Base-by-base conservation (phyloP, 257 asterid species). In the Gardenia jasminoides region DNA sequence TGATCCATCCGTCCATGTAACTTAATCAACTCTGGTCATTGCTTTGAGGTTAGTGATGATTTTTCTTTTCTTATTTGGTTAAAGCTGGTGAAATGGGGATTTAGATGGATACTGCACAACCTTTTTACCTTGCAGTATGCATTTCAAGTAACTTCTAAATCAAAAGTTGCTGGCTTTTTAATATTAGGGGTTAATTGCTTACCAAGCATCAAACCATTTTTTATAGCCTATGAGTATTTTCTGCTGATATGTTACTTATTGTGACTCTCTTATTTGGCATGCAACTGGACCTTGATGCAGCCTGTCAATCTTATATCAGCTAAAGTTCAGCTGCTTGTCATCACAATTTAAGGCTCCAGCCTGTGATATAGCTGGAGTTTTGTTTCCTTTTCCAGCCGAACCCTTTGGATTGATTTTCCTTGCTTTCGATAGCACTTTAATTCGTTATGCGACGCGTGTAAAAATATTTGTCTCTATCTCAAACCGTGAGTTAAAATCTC, bases 351-450 rank as follows among this genome's bases (percentile, higher is more conserved):
- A 75, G 66, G 82, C 79, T 82, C 88, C 93, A 86, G 90, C 87
- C 87, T 87, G 87, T 84, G 59, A 43, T 79, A 70, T 78, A 82
- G 93, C 96, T 90, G 90, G 91, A 81, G 78, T 80, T 80, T 87
- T 85, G 86, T 91, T 84, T 41, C 78, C 82, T 83, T 84, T 87
- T 72, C 80, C 88, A 83, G 78, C 75, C 77, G 82, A 74, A 39
- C 61, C n/a, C 67, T 77, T 85, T 79, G 76, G 85, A 78, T 12
- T 20, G 69, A 78, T 72, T 75, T 70, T 73, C 80, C 31, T 28
- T 43, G 70, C 78, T 65, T 58, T 74, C 73, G 28, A 75, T 70
- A 62, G 76, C 83, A 77, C 78, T 69, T 84, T 67, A 15, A 67
- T 83, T 67, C 7, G 56, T 78, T 44, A 76, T 33, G 50, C 67